Conservation (phyloP, 495 filamentous ascomycete genomes). For the Aspergillus campestris region DNA sequence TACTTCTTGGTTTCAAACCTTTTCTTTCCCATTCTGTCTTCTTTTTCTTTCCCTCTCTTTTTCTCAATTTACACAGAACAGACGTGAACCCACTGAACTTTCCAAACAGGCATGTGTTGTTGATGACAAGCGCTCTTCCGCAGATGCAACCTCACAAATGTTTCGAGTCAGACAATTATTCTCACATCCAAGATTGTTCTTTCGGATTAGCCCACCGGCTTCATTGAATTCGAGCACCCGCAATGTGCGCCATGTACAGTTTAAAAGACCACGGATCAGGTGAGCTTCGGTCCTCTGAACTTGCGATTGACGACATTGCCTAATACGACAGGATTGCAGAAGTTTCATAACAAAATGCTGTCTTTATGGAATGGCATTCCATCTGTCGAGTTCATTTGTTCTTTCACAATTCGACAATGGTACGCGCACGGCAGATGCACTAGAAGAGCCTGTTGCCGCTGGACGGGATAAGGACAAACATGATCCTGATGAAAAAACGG, state of each 20-base stretch:
- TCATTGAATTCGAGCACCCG: slow-evolving; percentile 7
- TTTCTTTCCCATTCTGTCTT: no score
- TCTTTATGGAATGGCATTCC: slow-evolving; percentile 30
- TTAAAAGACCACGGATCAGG: slow-evolving; percentile 35
- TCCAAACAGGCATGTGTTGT: slow-evolving; percentile 6
- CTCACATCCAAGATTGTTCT: slow-evolving; percentile 18
- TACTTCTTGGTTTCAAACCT: no score
- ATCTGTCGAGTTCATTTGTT: slow-evolving; percentile 30
- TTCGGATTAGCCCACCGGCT: slow-evolving; percentile 14
- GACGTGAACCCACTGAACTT: neutral
- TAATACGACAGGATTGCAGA: slow-evolving; percentile 12
- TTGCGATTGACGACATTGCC: neutral
- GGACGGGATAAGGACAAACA: neutral
- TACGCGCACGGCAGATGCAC: slow-evolving; percentile 15
- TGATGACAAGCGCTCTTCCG: slow-evolving; percentile 1
- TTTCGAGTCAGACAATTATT: slow-evolving; percentile 26
- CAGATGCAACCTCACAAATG: slow-evolving; percentile 27
- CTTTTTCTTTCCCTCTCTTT: no score
- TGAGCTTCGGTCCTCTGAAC: slow-evolving; percentile 8
- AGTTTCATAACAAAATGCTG: slow-evolving; percentile 24
- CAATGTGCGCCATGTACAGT: slow-evolving; percentile 29
- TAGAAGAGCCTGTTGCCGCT: neutral
- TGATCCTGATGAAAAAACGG: slow-evolving; percentile 22
- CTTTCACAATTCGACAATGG: slow-evolving; percentile 32
- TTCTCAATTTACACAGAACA: no score